Evolutionary conservation across 2,329 filamentous ascomycete species (phyloP), one percentile per base, ranked within the genome.

Genomic region (Cytospora chrysosperma): DNA sequence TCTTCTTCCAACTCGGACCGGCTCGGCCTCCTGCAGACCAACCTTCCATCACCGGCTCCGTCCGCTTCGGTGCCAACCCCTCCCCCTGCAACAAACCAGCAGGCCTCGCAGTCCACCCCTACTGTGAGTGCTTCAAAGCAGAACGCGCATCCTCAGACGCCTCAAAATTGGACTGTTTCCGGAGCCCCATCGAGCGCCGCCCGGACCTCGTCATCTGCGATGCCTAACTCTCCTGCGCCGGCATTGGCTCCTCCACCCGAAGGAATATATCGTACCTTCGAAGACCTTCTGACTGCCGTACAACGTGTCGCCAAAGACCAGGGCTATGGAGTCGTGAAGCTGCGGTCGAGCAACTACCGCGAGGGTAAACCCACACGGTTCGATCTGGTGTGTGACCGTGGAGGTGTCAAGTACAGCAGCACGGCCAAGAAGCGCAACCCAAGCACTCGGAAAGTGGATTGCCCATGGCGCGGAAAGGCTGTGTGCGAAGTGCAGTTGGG

Each of bases 371-470:
- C 85, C 1, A 87, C 85, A 24, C 81, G 85, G 19, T 87, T 86
- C 73, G 85, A 87, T 67, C 77, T 87, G 13, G 85, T 87, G 37
- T 87, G 85, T 74, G 85, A 87, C 68, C 83, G 85, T 49, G 85
- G 85, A 60, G 85, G 85, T 65, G 85, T 87, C 71, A 87, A 87
- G 74, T 87, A 87, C 75, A 85, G 78, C 75, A 87, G 84, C 74
- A 87, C 85, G 1, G 85, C 85, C 9, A 87, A 87, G 78, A 87
- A 87, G 76, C 82, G 85, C 62, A 87, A 85, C 68, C 85, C 85
- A 1, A 86, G 83, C 60, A 87, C 85, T 51, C 83, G 85, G 71
- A 87, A 87, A 74, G 83, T 87, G 61, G 85, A 87, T 72, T 87
- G 85, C 62, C 85, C 85, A 13, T 87, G 85, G 76, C 82, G 84